phyloP scores from a whole-genome alignment of 306 rosid species.

The Cicer judaicum region DNA sequence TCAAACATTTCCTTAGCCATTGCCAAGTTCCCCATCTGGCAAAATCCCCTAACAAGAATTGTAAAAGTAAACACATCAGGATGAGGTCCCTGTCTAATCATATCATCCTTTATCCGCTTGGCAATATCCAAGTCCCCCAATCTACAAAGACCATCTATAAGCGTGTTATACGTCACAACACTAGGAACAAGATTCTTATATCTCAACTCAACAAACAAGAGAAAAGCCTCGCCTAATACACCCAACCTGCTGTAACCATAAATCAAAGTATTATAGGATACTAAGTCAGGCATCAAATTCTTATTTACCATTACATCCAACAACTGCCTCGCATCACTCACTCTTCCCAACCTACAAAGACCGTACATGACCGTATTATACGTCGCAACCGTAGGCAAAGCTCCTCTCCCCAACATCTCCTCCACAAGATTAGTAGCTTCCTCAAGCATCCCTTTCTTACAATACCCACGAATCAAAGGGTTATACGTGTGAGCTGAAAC shows the following conservation, averaged over 20 bases:
- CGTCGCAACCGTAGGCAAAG: slow-evolving; percentile 58
- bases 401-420: slow-evolving; percentile 67
- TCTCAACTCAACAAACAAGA: slow-evolving; percentile 59
- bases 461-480: slow-evolving; percentile 67
- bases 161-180: slow-evolving; percentile 72
- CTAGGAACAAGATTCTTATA: slow-evolving; percentile 55
- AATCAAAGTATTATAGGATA: slow-evolving; percentile 70
- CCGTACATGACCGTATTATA: slow-evolving; percentile 71
- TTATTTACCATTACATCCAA: slow-evolving; percentile 53
- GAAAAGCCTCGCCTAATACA: slow-evolving; percentile 60
- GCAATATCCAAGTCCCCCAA: slow-evolving; percentile 73
- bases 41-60: slow-evolving; percentile 68
- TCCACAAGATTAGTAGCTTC: slow-evolving; percentile 56
- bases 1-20: slow-evolving; percentile 70
- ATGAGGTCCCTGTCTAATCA: slow-evolving; percentile 57
- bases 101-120: slow-evolving; percentile 60
- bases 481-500: slow-evolving; percentile 67
- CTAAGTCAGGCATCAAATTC: slow-evolving; percentile 63
- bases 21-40: slow-evolving; percentile 60
- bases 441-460: slow-evolving; percentile 56
- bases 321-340: slow-evolving; percentile 62
- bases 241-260: slow-evolving; percentile 70
- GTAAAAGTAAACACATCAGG: slow-evolving; percentile 81
- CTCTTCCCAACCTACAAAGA: slow-evolving; percentile 63
- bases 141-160: slow-evolving; percentile 73